A percentile compares a stretch with the other conserved stretches of the same genome.
Conservation (phyloP, 2,329 filamentous ascomycete species). For the Fusarium tanahbumbuense region DNA sequence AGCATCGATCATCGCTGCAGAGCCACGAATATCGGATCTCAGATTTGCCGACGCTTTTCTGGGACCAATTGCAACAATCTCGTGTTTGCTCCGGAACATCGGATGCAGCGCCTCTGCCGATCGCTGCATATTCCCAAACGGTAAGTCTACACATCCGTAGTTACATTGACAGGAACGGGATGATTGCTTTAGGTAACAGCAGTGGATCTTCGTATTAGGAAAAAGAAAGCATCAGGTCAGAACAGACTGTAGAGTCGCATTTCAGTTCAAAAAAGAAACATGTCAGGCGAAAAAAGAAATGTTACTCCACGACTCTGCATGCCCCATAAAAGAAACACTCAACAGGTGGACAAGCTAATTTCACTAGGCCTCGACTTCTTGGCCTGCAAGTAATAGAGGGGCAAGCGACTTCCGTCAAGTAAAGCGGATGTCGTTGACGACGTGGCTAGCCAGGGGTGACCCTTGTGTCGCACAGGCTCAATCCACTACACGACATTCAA, state of each 20-base stretch:
- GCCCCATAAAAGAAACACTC: not conserved
- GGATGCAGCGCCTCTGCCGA: conserved; percentile 14
- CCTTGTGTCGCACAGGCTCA: not conserved
- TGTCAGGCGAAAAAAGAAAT: not conserved
- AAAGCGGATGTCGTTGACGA: conserved; percentile 21
- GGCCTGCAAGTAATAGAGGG: not conserved
- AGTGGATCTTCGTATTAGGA: not conserved
- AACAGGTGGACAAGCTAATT: not conserved
- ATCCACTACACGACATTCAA: not conserved
- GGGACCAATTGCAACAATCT: not conserved
- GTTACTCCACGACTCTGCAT: not conserved
- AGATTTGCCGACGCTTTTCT: not conserved
- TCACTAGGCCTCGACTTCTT: not conserved
- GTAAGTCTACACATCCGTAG: not conserved
- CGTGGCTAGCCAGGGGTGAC: conserved; percentile 15
- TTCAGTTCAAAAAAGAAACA: conserved; percentile 1
- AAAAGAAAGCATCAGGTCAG: not conserved
- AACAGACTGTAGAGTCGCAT: not conserved
- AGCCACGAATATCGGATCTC: not conserved
- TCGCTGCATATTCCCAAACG: not conserved
- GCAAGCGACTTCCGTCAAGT: not conserved
- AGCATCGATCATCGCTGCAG: conserved; percentile 5
- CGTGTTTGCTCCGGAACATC: conserved; percentile 1
- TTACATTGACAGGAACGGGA: conserved; percentile 6
- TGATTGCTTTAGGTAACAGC: not conserved